Percentiles rank a stretch among this genome's conserved stretches.
phyloP scores from a whole-genome alignment of 2,329 filamentous ascomycete genomes.

The Stachybotrys chartarum region DNA sequence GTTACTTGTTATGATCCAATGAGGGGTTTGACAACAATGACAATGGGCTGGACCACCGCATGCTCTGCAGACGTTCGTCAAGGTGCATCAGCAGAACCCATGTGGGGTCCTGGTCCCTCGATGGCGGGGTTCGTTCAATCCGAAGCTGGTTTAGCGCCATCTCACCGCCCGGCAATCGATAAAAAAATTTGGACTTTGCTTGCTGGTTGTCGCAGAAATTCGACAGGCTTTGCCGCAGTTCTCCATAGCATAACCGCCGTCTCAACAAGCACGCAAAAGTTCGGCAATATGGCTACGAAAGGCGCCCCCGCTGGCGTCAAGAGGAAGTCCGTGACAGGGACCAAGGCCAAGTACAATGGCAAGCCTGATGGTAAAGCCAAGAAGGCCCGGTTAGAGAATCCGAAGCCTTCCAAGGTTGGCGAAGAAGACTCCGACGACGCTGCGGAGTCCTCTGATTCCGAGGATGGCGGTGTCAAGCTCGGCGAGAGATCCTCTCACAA shows the following conservation, averaged over 20 bases:
- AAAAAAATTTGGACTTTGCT: conserved; percentile 12
- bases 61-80: background rate
- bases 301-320: conserved; percentile 42
- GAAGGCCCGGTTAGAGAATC: conserved; percentile 40
- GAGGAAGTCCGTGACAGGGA: conserved; percentile 43
- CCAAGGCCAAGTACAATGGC: conserved; percentile 35
- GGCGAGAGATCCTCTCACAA: conserved; percentile 25
- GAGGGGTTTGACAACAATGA: background rate
- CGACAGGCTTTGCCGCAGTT: background rate
- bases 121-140: conserved; percentile 18
- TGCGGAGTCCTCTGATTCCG: conserved; percentile 40
- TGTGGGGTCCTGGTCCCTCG: background rate
- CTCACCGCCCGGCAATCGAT: conserved; percentile 28
- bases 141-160: conserved; percentile 11
- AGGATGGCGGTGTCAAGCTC: conserved; percentile 45
- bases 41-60: background rate
- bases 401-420: conserved; percentile 27
- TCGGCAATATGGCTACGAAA: conserved; percentile 40
- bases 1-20: background rate
- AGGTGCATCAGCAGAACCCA: background rate
- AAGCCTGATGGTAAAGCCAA: conserved; percentile 37
- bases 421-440: conserved; percentile 34
- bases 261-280: background rate
- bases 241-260: conserved; percentile 1
- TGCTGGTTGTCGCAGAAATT: conserved; percentile 6